phyloP scores from a whole-genome alignment of 2,329 filamentous ascomycete genomes.

The Aspergillus quadrilineatus region DNA sequence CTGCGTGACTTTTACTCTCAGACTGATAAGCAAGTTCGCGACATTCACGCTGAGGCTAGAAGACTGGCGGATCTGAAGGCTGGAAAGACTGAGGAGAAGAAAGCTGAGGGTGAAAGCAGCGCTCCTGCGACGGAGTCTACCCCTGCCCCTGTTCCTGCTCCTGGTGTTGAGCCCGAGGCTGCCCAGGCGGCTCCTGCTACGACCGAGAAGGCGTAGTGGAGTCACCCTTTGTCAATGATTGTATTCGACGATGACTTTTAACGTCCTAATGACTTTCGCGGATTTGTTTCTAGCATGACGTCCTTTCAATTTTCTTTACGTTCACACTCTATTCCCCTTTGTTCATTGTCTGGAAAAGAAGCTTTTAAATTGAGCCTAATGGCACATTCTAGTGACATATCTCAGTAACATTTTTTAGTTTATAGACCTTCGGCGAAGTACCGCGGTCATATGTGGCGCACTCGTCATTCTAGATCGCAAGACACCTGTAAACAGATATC shows the following conservation, averaged over 20 bases:
- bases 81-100: constrained; percentile 40
- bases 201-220: constrained; percentile 30
- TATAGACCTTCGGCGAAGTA: background rate
- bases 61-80: constrained; percentile 85
- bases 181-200: constrained; percentile 23
- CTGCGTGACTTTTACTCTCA: constrained; percentile 84
- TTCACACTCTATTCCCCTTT: background rate
- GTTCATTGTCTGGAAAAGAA: background rate
- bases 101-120: constrained; percentile 5
- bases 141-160: constrained; percentile 14
- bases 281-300: constrained; percentile 11
- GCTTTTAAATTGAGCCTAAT: background rate
- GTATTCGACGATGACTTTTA: background rate
- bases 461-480: no score
- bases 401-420: background rate
- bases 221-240: background rate
- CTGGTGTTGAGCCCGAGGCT: constrained; percentile 21
- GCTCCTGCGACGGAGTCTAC: constrained; percentile 7
- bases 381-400: background rate
- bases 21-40: constrained; percentile 82
- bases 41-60: constrained; percentile 88
- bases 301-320: background rate
- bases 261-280: background rate
- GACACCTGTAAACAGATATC: no score
- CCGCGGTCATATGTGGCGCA: background rate